Percentiles rank a stretch among this genome's conserved stretches.
These are phyloP conservation scores for Colletotrichum sp. DNA, from an alignment of 2,329 filamentous ascomycete genomes.

Conservation along the genomic window DNA sequence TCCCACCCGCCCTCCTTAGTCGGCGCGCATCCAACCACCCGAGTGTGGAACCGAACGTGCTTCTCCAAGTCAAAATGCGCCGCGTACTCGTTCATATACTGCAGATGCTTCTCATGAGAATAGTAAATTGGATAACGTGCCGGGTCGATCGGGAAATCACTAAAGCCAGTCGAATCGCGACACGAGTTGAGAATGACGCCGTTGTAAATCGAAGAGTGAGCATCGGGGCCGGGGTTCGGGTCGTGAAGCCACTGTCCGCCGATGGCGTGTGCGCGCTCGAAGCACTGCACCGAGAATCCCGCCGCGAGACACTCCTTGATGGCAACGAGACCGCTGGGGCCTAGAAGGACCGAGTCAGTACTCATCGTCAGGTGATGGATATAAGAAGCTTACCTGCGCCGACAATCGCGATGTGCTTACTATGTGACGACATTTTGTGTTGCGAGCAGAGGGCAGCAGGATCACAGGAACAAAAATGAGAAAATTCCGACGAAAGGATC, in stretches of 20 bases:
- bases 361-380: no score
- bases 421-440: background rate
- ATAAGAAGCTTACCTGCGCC: conserved; percentile 23
- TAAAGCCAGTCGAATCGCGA: conserved; percentile 40
- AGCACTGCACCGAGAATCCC: conserved; percentile 36
- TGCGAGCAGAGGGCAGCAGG: background rate
- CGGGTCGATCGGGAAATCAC: conserved; percentile 44
- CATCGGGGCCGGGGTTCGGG: conserved; percentile 26
- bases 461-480: background rate
- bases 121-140: conserved; percentile 40
- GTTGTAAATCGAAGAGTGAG: conserved; percentile 38
- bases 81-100: conserved; percentile 40
- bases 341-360: conserved; percentile 19
- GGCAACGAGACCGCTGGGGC: conserved; percentile 36
- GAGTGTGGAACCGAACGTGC: conserved; percentile 36
- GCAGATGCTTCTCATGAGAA: conserved; percentile 35
- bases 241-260: conserved; percentile 45
- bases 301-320: conserved; percentile 43
- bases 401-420: conserved; percentile 26
- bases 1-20: conserved; percentile 31
- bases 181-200: conserved; percentile 40
- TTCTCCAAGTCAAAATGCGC: conserved; percentile 36
- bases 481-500: background rate
- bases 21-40: conserved; percentile 33
- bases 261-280: conserved; percentile 36